Conservation (phyloP, 768 basidiomycete species). For the Xanthoconium purpureum region DNA sequence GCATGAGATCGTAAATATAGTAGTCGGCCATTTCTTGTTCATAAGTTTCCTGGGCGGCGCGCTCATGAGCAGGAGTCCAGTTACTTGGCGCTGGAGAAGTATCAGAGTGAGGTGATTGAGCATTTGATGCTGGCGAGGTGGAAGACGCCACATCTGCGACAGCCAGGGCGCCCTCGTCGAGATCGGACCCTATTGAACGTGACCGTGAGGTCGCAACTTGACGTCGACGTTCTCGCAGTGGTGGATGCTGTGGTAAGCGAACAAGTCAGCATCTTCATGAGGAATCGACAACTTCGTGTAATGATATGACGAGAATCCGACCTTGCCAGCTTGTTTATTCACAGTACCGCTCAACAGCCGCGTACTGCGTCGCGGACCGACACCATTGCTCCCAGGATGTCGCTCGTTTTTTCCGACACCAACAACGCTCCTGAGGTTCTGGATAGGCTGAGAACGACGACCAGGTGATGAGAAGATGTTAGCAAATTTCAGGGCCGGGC, state of each 20-base stretch:
- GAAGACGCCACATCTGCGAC: slow-evolving; percentile 52
- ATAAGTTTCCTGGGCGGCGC: slow-evolving; percentile 67
- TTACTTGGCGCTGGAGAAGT: slow-evolving; percentile 58
- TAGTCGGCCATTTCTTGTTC: slow-evolving; percentile 75
- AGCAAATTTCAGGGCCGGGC: slow-evolving; percentile 84
- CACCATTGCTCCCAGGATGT: slow-evolving; percentile 39
- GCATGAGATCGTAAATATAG: slow-evolving; percentile 77
- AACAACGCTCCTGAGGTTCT: slow-evolving; percentile 56
- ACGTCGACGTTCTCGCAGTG: slow-evolving; percentile 57
- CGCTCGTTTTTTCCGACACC: slow-evolving; percentile 51
- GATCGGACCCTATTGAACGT: slow-evolving; percentile 66
- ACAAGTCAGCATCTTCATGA: slow-evolving; percentile 5
- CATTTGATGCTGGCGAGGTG: slow-evolving; percentile 55
- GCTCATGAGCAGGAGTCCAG: slow-evolving; percentile 67
- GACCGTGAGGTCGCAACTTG: slow-evolving; percentile 52
- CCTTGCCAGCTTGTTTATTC: slow-evolving; percentile 58
- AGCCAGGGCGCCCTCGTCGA: slow-evolving; percentile 58
- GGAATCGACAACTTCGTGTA: background rate
- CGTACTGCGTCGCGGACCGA: slow-evolving; percentile 67
- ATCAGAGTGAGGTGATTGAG: slow-evolving; percentile 62
- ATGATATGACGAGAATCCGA: slow-evolving; percentile 25
- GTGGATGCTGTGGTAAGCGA: slow-evolving; percentile 32
- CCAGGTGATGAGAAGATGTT: slow-evolving; percentile 84
- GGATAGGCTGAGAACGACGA: slow-evolving; percentile 74
- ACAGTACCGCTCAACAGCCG: slow-evolving; percentile 60